These are phyloP conservation scores for Echinosophora koreensis DNA, from an alignment of 306 rosid species.

Conservation along the genomic window DNA sequence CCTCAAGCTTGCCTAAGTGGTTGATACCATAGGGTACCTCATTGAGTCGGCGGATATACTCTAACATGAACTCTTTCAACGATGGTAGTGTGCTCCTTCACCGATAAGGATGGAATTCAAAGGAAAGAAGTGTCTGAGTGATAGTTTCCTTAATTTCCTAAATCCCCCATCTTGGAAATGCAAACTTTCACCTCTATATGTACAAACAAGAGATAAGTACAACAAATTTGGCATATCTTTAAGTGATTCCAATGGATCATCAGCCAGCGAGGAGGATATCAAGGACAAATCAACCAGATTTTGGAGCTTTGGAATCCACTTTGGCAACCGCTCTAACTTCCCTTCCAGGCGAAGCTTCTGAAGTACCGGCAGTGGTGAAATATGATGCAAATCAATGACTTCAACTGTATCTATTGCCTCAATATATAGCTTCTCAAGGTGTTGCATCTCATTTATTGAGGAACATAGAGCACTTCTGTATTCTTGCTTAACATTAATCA, in stretches of 20 bases:
- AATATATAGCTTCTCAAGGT: no score
- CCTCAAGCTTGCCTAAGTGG: neutral
- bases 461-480: no score
- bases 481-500: no score
- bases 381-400: no score
- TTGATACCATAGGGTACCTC: neutral
- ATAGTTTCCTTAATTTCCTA: neutral
- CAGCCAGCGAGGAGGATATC: neutral
- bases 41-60: neutral
- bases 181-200: constrained; percentile 3
- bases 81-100: neutral
- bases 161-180: neutral
- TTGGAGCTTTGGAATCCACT: neutral
- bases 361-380: no score
- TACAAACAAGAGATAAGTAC: neutral
- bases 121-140: neutral
- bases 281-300: neutral
- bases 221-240: neutral
- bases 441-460: no score
- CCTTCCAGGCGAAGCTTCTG: no score
- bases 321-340: neutral
- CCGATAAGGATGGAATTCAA: neutral
- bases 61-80: neutral
- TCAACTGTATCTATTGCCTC: no score
- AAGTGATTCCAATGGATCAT: constrained; percentile 5